Evolutionary conservation across 192 early-diverging fungal species (phyloP), one percentile per base, ranked within the genome.

Genomic region (Coemansia sp.): DNA sequence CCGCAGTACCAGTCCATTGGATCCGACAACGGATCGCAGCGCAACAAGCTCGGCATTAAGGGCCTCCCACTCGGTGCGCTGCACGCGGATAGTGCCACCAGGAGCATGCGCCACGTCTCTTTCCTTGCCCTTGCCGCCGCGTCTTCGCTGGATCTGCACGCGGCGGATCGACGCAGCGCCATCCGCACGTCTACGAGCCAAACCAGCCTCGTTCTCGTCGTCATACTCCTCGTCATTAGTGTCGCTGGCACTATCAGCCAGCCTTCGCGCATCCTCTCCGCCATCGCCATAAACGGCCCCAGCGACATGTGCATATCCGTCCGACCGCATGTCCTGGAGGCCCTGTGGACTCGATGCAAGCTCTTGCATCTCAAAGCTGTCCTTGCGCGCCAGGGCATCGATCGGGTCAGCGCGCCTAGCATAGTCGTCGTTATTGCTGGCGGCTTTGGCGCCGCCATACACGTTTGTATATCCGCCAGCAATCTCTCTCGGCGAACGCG

Each of bases 301-400:
- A 3, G 39, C 56, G 22, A 74, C 57, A 29, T 71, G 69, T 4
- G 69, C 46, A 45, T 71, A 71, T 1, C 69, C 74, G 43, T 69
- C 76, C 17, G 67, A 45, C 17, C 65, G 47, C 12, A 51, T 51
- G 9, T 66, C 68, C 59, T 65, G 56, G 2, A 46, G 70, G 0
- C 58, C 60, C 14, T 60, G 56, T 2, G 59, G 31, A 8, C 53
- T 65, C 15, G 60, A 15, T 0, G 73, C 78, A 31, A 81, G 35
- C 37, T 65, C 68, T 53, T 81, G 78, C 78, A 81, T 81, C 65
- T 81, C 78, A 65, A 75, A 65, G 68, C 78, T 81, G 62, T 81
- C 78, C 59, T 81, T 81, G 24, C 78, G 78, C 17, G 78, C 78
- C 53, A 81, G 36, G 1, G 63, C 78, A 31, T 74, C 78, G 19